These are phyloP conservation scores for Penicillium subrubescens DNA, from an alignment of 495 filamentous ascomycete species.

Conservation along the genomic window DNA sequence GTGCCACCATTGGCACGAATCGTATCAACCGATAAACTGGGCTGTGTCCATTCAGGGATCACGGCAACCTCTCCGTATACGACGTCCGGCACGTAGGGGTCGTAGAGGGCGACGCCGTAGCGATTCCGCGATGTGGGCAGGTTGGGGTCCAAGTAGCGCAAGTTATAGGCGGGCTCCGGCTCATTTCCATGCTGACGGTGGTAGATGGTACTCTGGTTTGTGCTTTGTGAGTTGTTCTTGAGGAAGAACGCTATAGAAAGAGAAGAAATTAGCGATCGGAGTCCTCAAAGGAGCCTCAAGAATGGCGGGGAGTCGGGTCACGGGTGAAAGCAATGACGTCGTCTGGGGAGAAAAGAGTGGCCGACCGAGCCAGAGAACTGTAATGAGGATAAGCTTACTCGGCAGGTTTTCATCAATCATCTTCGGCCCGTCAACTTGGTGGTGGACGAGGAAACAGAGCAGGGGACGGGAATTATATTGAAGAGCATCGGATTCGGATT, in stretches of 20 bases:
- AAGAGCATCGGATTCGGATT: background rate
- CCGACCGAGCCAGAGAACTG: background rate
- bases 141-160: constrained; percentile 73
- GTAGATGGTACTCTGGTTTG: constrained; percentile 64
- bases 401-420: constrained; percentile 98
- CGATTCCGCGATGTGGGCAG: constrained; percentile 71
- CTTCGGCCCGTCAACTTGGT: constrained; percentile 18
- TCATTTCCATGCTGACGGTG: constrained; percentile 81
- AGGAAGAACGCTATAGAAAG: constrained; percentile 62
- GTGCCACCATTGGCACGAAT: constrained; percentile 72
- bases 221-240: constrained; percentile 46
- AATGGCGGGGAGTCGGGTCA: constrained; percentile 28
- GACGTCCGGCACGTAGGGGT: constrained; percentile 77
- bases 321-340: constrained; percentile 28
- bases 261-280: constrained; percentile 12
- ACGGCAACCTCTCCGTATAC: constrained; percentile 87
- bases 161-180: constrained; percentile 72
- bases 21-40: constrained; percentile 76
- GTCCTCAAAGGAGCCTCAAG: constrained; percentile 36
- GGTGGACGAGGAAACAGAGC: background rate
- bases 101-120: constrained; percentile 84
- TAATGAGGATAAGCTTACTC: constrained; percentile 49
- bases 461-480: background rate
- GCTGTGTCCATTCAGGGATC: constrained; percentile 80
- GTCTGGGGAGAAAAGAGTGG: background rate